These are phyloP conservation scores for Periconia sp. DNA, from an alignment of 2,329 filamentous ascomycete species.

Conservation along the genomic window DNA sequence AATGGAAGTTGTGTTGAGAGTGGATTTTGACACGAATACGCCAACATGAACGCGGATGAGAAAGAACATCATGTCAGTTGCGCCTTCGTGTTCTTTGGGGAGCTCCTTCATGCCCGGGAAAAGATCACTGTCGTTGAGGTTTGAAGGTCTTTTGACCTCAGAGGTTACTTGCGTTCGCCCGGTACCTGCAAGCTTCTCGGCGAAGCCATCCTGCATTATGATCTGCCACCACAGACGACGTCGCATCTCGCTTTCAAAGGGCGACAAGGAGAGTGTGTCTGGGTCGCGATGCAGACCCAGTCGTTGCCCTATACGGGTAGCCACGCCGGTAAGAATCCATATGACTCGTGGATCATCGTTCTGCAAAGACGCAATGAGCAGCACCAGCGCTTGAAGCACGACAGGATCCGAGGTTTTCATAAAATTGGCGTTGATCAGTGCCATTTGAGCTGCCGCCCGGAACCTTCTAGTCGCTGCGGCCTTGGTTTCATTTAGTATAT, in stretches of 20 bases:
- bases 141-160: conserved; percentile 53
- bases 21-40: conserved; percentile 36
- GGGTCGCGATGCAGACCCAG: conserved; percentile 65
- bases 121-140: conserved; percentile 57
- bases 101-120: conserved; percentile 47
- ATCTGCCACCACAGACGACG: conserved; percentile 61
- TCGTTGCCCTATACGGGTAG: conserved; percentile 61
- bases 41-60: conserved; percentile 47
- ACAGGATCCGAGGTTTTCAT: conserved; percentile 67
- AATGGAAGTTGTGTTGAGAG: conserved; percentile 11
- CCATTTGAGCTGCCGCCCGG: conserved; percentile 62
- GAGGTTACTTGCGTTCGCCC: conserved; percentile 47
- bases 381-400: conserved; percentile 66
- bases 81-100: conserved; percentile 44
- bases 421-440: conserved; percentile 67
- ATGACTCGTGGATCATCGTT: conserved; percentile 55
- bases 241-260: conserved; percentile 62
- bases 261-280: conserved; percentile 52
- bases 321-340: conserved; percentile 66
- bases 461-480: conserved; percentile 55
- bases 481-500: conserved; percentile 58
- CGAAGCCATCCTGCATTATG: conserved; percentile 61
- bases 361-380: conserved; percentile 59
- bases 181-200: conserved; percentile 56
- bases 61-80: conserved; percentile 55